These are phyloP conservation scores for Fusarium tjaetaba DNA, from an alignment of 2,329 filamentous ascomycete genomes.

Conservation along the genomic window DNA sequence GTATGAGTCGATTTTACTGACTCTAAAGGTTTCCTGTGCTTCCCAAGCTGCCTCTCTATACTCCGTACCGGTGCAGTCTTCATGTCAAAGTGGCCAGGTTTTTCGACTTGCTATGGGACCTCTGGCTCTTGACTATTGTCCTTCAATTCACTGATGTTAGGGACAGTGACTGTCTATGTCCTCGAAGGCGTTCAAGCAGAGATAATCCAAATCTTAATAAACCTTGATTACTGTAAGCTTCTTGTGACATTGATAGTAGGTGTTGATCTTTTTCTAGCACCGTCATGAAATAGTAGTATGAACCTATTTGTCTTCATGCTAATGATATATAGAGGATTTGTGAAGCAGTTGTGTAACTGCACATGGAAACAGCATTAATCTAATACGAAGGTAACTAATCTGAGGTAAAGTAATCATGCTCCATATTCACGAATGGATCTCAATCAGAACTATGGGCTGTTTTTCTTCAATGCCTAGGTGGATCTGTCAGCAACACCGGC, in stretches of 20 bases:
- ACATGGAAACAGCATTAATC: neutral
- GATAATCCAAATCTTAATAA: neutral
- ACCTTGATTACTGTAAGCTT: neutral
- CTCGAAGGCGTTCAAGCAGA: neutral
- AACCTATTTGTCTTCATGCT: neutral
- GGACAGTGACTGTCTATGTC: neutral
- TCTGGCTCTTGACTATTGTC: constrained; percentile 24
- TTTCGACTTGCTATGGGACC: constrained; percentile 21
- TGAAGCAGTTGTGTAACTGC: neutral
- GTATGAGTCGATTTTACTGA: neutral
- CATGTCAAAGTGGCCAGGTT: constrained; percentile 40
- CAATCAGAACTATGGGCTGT: constrained; percentile 29
- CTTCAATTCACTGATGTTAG: neutral
- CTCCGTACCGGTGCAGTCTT: constrained; percentile 12
- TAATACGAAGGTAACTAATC: constrained; percentile 7
- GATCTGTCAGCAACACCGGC: constrained; percentile 32
- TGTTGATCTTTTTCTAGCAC: neutral
- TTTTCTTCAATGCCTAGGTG: constrained; percentile 31
- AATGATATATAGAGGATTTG: neutral
- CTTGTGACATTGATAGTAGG: neutral
- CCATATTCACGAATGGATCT: constrained; percentile 33
- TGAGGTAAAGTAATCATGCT: constrained; percentile 28
- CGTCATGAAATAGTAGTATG: neutral
- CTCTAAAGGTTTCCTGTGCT: neutral
- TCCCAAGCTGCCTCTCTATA: constrained; percentile 1